Evolutionary conservation across 208 protist genomes (phyloP).

Genomic region (Balamuthia mandrillaris): DNA sequence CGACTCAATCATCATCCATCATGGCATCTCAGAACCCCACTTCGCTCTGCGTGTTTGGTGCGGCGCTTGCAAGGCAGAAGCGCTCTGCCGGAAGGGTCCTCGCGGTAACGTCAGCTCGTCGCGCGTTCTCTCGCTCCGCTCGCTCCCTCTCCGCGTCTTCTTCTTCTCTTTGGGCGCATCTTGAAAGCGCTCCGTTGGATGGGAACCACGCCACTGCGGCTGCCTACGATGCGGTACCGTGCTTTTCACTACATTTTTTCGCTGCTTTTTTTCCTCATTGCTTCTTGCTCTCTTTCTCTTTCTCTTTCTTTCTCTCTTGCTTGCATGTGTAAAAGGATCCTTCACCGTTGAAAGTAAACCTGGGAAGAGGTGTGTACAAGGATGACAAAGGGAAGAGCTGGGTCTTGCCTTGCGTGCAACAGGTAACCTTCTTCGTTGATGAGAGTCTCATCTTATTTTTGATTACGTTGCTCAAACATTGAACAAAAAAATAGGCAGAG

Average conservation of each 20-base stretch:
- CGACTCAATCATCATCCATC: too few species aligned
- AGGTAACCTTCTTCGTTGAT: background rate
- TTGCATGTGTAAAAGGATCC: background rate
- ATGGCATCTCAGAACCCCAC: too few species aligned
- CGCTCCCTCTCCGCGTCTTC: background rate
- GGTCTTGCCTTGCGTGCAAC: slow-evolving; percentile 35
- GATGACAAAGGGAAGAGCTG: slow-evolving; percentile 46
- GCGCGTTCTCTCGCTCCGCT: too few species aligned
- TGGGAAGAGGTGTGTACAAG: slow-evolving; percentile 40
- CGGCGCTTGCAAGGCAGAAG: too few species aligned
- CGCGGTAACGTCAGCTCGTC: too few species aligned
- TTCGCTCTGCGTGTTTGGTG: too few species aligned
- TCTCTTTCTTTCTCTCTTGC: background rate
- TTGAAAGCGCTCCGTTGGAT: slow-evolving; percentile 24
- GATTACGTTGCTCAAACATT: background rate
- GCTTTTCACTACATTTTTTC: background rate
- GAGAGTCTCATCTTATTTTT: background rate
- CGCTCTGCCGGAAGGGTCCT: too few species aligned
- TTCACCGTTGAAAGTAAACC: slow-evolving; percentile 41
- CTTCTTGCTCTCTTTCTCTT: background rate
- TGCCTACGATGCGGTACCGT: slow-evolving; percentile 29
- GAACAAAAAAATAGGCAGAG: slow-evolving; percentile 57
- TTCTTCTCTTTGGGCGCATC: slow-evolving; percentile 22
- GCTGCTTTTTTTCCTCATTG: background rate
- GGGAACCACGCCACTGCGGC: slow-evolving; percentile 32